Percentiles rank a stretch among this genome's conserved stretches.
phyloP scores from a whole-genome alignment of 208 protist genomes.

The Trypanosoma vivax region DNA sequence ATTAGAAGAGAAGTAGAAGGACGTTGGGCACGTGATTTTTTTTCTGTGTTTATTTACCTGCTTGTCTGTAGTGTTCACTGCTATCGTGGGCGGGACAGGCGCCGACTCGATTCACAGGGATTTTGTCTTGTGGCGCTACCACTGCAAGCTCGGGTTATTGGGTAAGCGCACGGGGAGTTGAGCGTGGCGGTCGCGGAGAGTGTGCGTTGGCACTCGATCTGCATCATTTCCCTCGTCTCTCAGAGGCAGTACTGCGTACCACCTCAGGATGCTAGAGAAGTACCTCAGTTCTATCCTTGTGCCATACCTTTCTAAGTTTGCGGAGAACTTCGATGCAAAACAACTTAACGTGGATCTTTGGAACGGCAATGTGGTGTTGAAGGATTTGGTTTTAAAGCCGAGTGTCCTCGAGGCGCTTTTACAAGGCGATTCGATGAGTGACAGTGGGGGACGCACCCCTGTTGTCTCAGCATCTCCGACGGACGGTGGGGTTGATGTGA shows the following conservation, averaged over 20 bases:
- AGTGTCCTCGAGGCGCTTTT: slow-evolving; percentile 60
- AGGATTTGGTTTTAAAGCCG: slow-evolving; percentile 65
- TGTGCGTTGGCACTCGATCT: background rate
- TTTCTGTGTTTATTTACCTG: no score
- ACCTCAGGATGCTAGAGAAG: slow-evolving; percentile 70
- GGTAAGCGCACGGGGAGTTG: background rate
- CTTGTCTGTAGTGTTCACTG: no score
- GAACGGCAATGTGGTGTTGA: slow-evolving; percentile 73
- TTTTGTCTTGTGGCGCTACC: no score
- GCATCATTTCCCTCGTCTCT: background rate
- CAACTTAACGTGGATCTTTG: slow-evolving; percentile 77
- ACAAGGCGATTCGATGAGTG: slow-evolving; percentile 7
- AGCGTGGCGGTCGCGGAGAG: no score
- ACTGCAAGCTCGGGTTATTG: no score
- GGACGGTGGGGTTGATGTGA: background rate
- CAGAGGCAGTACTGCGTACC: background rate
- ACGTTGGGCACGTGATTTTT: no score
- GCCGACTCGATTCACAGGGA: no score
- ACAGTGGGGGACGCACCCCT: slow-evolving; percentile 1
- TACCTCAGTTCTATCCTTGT: slow-evolving; percentile 75
- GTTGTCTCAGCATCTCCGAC: slow-evolving; percentile 4
- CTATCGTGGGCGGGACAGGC: no score
- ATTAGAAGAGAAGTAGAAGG: no score
- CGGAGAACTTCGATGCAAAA: slow-evolving; percentile 77
- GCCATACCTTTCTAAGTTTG: slow-evolving; percentile 76